Evolutionary conservation across 768 basidiomycete species (phyloP), one percentile per base, ranked within the genome.

Genomic region (Leccinellum luteum): DNA sequence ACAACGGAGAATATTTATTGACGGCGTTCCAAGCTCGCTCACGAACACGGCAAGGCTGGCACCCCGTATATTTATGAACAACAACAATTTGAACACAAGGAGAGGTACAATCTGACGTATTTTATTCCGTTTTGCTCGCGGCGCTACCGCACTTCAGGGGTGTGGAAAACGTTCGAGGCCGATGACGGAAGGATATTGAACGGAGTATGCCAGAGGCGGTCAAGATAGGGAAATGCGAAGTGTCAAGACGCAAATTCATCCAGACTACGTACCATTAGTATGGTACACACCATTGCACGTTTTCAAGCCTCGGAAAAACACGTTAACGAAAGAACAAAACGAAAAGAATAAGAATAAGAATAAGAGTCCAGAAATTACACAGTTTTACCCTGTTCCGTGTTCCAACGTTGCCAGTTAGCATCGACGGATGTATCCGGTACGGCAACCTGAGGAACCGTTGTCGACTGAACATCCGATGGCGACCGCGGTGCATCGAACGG

Each of bases 371-470:
- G 14, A 44, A 34, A 31, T 60, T 41, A 63, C 31, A 30, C 57
- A 30, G 34, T 32, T 38, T 55, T 60, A 3, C 54, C 51, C 30
- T 66, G 57, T 19, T 60, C 57, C 35, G 56, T 49, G 51, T 41
- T 52, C 60, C 56, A 66, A 17, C 45, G 60, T 44, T 70, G 56
- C 68, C 64, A 68, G 31, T 55, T 61, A n/a, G 34, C 55, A 48
- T 70, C 59, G 23, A 38, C 13, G 15, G 61, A 41, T 30, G 41
- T 9, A n/a, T 66, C 66, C 14, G 58, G 51, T 15, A 51, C 7
- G 45, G 54, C 7, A 52, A 32, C 12, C 48, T 64, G 66, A 54
- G 58, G 38, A 35, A 19, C 51, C 8, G 57, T 23, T 25, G 7
- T 52, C 19, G 51, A 53, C 47, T 56, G 69, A 12, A 38, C 41